Evolutionary conservation across 2,329 filamentous ascomycete genomes (phyloP).

Genomic region (Coniochaeta pulveracea): DNA sequence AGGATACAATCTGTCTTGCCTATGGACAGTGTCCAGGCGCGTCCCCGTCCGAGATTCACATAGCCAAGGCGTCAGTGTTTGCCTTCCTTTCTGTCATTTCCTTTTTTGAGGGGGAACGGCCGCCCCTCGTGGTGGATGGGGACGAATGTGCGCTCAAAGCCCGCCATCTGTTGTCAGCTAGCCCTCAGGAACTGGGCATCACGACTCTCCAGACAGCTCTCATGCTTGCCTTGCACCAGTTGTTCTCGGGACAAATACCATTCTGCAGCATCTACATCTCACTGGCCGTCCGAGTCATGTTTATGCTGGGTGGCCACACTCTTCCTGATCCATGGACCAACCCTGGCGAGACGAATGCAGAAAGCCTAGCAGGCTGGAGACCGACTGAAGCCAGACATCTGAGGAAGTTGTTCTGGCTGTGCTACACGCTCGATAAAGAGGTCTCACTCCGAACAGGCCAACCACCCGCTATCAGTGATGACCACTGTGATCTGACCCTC

Average conservation of each 20-base stretch:
- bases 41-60: slow-evolving; percentile 16
- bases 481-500: slow-evolving; percentile 40
- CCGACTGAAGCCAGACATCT: slow-evolving; percentile 15
- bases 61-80: slow-evolving; percentile 33
- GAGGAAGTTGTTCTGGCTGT: slow-evolving; percentile 40
- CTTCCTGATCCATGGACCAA: slow-evolving; percentile 9
- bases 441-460: slow-evolving; percentile 39
- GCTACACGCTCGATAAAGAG: slow-evolving; percentile 45
- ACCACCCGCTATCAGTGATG: slow-evolving; percentile 36
- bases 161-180: slow-evolving; percentile 27
- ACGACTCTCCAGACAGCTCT: slow-evolving; percentile 30
- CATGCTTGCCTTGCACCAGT: slow-evolving; percentile 34
- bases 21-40: slow-evolving; percentile 20
- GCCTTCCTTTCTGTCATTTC: slow-evolving; percentile 31
- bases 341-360: slow-evolving; percentile 4
- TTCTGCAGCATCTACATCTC: slow-evolving; percentile 30
- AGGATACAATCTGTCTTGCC: slow-evolving; percentile 29
- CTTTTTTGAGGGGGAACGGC: slow-evolving; percentile 10
- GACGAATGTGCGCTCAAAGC: slow-evolving; percentile 28
- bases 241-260: slow-evolving; percentile 33
- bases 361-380: too few relatives aligned
- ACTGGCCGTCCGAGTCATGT: slow-evolving; percentile 33
- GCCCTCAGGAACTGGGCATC: slow-evolving; percentile 30
- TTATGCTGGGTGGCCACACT: slow-evolving; percentile 34
- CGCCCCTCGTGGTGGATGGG: slow-evolving; percentile 19